phyloP scores from a whole-genome alignment of 73 alveolate species.

The Stentor coeruleus region DNA sequence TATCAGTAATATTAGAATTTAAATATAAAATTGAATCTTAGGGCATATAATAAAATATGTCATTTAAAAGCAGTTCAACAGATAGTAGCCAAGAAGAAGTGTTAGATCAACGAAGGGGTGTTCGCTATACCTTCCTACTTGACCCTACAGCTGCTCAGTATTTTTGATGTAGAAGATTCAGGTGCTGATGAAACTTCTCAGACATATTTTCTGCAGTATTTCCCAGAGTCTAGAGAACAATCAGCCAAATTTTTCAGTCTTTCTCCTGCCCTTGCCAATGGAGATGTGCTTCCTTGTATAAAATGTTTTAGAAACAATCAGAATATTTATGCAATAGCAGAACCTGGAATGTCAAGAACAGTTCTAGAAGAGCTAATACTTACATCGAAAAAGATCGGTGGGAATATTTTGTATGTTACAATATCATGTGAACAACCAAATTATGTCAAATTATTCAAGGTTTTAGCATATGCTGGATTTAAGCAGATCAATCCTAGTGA shows the following conservation, averaged over 20 bases:
- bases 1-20: too few relatives aligned
- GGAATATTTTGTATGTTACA: background rate
- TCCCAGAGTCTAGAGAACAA: background rate
- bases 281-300: background rate
- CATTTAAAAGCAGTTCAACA: background rate
- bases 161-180: background rate
- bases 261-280: background rate
- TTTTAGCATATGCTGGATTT: background rate
- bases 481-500: background rate
- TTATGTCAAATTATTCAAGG: too few relatives aligned
- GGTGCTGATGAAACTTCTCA: background rate
- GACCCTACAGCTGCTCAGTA: background rate
- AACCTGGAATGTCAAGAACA: background rate
- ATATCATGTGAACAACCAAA: background rate
- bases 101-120: too few relatives aligned
- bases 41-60: too few relatives aligned
- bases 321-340: background rate
- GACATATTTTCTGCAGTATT: background rate
- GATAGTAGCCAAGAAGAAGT: background rate
- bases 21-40: too few relatives aligned
- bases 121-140: background rate
- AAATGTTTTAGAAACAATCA: background rate
- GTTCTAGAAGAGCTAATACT: background rate
- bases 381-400: background rate
- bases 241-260: background rate